Base-by-base conservation (phyloP, 768 basidiomycete species). In the Leccinum uliginosum region DNA sequence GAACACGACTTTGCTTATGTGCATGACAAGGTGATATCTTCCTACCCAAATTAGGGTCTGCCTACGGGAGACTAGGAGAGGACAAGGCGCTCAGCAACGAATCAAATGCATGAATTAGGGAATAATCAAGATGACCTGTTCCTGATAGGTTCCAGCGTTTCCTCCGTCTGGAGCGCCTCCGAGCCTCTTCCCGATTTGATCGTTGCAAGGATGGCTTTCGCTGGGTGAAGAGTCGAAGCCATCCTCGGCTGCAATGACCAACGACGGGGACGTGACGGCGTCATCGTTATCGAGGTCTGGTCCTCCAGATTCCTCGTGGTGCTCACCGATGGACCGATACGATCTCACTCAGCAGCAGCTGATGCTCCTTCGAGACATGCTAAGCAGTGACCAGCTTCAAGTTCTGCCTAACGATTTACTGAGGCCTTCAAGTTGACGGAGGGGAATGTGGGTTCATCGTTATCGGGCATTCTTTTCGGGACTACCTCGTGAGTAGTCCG, bases 281-380 rank as follows among this genome's bases (percentile, higher is more conserved):
- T 17, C 55, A 21, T 47, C 62, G 43, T 62, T 78, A 30, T 59
- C 75, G 30, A 52, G 73, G 35, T 58, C 73, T 27, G 77, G 74
- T 35, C 75, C 78, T 0, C 63, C 68, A 52, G 68, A 63, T 32
- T 67, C 51, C 19, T 72, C 56, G 59, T 93, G 91, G 91, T 77
- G 87, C 3, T 87, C 88, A 0, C 89, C 91, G 6, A 88, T 88
- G 0, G 91, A 91, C 3, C 78, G 89, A 47, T 85, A 91, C 60
- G 92, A 94, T 65, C 81, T 95, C 51, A 91, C 84, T 59, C 85
- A 87, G 57, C 80, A 92, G 6, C 93, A 96, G 68, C 77, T 95
- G 1, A 75, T 82, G 27, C 75, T 95, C 11, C 75, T 95, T 24
- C 80, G 84, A 27, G 89, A 91, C 62, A 93, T 96, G 84, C 78